Evolutionary conservation across 306 rosid species (phyloP).

Genomic region (Malus sieversii): DNA sequence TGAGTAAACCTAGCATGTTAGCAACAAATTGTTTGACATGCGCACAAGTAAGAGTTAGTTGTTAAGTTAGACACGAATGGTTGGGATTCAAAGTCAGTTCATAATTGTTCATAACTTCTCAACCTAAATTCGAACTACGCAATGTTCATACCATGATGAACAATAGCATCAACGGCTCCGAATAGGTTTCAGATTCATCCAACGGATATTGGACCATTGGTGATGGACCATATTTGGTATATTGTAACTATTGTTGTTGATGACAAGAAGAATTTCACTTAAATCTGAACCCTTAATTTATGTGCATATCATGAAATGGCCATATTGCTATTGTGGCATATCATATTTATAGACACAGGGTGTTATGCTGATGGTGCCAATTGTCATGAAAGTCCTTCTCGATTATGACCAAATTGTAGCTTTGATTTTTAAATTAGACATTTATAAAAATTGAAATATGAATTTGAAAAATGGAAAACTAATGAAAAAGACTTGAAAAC

Average conservation of each 20-base stretch:
- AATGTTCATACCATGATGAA: neutral
- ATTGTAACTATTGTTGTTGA: neutral
- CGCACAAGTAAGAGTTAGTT: neutral
- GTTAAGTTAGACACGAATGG: neutral
- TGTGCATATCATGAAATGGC: no score
- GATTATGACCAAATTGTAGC: no score
- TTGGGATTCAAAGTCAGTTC: neutral
- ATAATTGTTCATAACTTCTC: neutral
- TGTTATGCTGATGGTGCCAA: no score
- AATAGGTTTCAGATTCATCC: neutral
- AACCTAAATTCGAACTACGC: neutral
- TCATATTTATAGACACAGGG: no score
- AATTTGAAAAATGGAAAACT: no score
- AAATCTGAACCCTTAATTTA: constrained; percentile 4
- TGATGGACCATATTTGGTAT: neutral
- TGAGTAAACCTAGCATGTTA: neutral
- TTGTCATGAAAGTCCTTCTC: no score
- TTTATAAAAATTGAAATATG: no score
- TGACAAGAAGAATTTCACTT: constrained; percentile 13
- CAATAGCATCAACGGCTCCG: neutral
- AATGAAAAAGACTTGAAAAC: no score
- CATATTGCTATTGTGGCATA: no score
- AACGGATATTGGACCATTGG: neutral
- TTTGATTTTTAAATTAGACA: no score
- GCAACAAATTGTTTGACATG: neutral